phyloP scores from a whole-genome alignment of 495 filamentous ascomycete genomes.

The Parachaetomium inaequale region DNA sequence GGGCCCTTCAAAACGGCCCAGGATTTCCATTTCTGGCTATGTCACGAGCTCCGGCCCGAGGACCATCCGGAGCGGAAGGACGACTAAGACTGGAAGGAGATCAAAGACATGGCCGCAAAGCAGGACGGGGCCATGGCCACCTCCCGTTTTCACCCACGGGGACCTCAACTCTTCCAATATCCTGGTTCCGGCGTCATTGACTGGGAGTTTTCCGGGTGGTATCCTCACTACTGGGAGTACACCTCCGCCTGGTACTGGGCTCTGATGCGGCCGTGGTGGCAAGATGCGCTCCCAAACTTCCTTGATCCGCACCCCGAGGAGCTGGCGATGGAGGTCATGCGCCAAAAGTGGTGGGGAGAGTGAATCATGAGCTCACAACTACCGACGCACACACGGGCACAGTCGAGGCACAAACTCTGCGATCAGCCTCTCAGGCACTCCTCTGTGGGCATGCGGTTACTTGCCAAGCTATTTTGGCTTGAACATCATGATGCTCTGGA shows the following conservation, averaged over 20 bases:
- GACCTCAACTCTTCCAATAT: slow-evolving; percentile 7
- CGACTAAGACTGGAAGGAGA: slow-evolving; percentile 10
- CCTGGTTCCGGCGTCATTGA: slow-evolving; percentile 4
- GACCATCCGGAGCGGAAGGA: background rate
- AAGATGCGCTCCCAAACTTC: background rate
- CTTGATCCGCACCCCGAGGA: slow-evolving; percentile 8
- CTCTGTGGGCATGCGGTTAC: too few species aligned
- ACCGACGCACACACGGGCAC: too few species aligned
- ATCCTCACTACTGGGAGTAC: slow-evolving; percentile 15
- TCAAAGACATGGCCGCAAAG: slow-evolving; percentile 2
- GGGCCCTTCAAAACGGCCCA: slow-evolving; percentile 17
- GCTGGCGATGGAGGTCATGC: slow-evolving; percentile 5
- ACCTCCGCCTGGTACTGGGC: slow-evolving; percentile 6
- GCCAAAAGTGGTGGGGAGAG: slow-evolving; percentile 11
- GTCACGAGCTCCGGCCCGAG: background rate
- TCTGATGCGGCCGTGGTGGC: background rate
- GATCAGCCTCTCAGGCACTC: too few species aligned
- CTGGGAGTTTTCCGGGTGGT: slow-evolving; percentile 14
- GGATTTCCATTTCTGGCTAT: slow-evolving; percentile 15
- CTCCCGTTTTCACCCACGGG: slow-evolving; percentile 9
- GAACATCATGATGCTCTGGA: too few species aligned
- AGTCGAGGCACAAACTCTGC: too few species aligned
- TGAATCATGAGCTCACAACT: background rate
- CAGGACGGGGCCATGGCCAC: slow-evolving; percentile 10
- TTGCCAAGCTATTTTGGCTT: too few species aligned